Evolutionary conservation across 1,284 basidiomycete species (phyloP).

Genomic region (Pseudozyma tsukubaensis): DNA sequence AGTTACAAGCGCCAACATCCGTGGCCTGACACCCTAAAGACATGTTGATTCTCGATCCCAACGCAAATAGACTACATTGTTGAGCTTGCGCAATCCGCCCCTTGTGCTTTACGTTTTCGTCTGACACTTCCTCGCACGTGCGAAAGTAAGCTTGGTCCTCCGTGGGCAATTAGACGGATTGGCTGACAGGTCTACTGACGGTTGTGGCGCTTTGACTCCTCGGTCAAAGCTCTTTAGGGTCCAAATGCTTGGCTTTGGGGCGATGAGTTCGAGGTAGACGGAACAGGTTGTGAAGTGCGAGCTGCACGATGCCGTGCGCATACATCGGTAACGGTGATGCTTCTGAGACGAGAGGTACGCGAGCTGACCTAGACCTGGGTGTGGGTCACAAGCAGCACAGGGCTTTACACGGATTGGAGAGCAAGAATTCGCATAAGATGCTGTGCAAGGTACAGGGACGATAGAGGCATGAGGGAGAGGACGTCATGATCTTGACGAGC

Average conservation of each 20-base stretch:
- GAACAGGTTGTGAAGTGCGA: not conserved
- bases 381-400: not conserved
- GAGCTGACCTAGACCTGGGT: conserved; percentile 1
- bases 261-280: not conserved
- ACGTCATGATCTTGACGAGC: not conserved
- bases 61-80: too few species aligned
- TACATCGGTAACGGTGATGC: not conserved
- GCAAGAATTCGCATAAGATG: not conserved
- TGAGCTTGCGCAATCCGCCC: too few species aligned
- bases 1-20: conserved; percentile 72
- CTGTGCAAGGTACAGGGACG: too few species aligned
- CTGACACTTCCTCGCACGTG: too few species aligned
- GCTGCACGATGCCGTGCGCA: conserved; percentile 17
- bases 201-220: too few species aligned
- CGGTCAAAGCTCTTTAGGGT: not conserved
- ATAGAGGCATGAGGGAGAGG: not conserved
- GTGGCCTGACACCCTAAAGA: conserved; percentile 69
- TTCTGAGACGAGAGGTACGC: conserved; percentile 9
- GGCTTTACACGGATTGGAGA: not conserved
- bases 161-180: too few species aligned
- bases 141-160: too few species aligned
- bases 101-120: too few species aligned
- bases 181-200: too few species aligned
- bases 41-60: too few species aligned
- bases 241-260: not conserved